These are phyloP conservation scores for Claviceps sp. DNA, from an alignment of 2,329 filamentous ascomycete species.

Conservation along the genomic window DNA sequence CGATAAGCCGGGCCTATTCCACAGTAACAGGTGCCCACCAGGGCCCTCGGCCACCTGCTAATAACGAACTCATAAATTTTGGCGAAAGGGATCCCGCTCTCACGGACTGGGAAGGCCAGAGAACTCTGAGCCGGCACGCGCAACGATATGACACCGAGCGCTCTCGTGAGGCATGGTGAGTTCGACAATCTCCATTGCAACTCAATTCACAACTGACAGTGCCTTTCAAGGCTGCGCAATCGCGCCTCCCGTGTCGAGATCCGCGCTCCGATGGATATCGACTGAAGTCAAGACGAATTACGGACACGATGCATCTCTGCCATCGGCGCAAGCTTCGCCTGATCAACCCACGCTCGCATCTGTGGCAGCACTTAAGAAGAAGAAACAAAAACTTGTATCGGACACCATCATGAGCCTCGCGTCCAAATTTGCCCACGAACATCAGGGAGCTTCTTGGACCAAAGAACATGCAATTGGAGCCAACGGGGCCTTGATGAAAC, in stretches of 20 bases:
- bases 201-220: neutral
- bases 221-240: slow-evolving; percentile 28
- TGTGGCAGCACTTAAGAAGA: slow-evolving; percentile 15
- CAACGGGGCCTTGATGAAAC: slow-evolving; percentile 23
- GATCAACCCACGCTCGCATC: slow-evolving; percentile 9
- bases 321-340: slow-evolving; percentile 10
- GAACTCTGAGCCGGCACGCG: neutral
- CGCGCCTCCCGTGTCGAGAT: slow-evolving; percentile 27
- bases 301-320: slow-evolving; percentile 2
- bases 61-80: neutral
- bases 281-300: slow-evolving; percentile 14
- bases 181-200: slow-evolving; percentile 1
- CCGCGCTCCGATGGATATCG: slow-evolving; percentile 19
- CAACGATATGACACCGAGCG: slow-evolving; percentile 41
- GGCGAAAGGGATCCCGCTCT: neutral
- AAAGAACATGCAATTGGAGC: slow-evolving; percentile 17
- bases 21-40: too few relatives aligned
- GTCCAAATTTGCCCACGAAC: slow-evolving; percentile 21
- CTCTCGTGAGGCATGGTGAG: slow-evolving; percentile 41
- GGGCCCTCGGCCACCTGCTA: neutral
- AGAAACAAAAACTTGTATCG: slow-evolving; percentile 22
- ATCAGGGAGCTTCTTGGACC: slow-evolving; percentile 21
- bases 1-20: neutral
- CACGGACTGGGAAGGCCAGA: neutral
- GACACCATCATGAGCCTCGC: slow-evolving; percentile 21